Conservation (phyloP, 2,329 filamentous ascomycete genomes). For the Colletotrichum sp. region DNA sequence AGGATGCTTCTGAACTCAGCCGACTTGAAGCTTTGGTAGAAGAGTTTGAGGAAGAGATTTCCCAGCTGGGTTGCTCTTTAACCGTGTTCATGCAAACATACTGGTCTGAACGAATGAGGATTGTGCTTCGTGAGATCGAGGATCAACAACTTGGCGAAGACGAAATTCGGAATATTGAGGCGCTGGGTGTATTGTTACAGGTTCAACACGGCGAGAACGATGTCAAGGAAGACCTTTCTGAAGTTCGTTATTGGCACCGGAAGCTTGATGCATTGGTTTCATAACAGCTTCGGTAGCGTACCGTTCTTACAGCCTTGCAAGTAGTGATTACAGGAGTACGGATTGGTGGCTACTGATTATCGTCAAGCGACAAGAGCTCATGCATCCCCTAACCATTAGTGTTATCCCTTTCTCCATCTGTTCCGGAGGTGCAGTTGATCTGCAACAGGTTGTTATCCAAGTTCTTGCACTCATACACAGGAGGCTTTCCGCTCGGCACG, state of each 20-base stretch:
- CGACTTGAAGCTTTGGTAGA: too few species aligned
- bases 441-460: slow-evolving; percentile 24
- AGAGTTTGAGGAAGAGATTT: not conserved
- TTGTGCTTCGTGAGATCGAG: not conserved
- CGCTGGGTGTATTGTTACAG: not conserved
- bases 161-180: not conserved
- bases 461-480: slow-evolving; percentile 49
- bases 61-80: not conserved
- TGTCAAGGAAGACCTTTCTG: not conserved
- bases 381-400: too few species aligned
- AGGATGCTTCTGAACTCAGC: too few species aligned
- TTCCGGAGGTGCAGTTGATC: not conserved
- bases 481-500: slow-evolving; percentile 48
- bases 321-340: not conserved
- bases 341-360: not conserved
- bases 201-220: not conserved
- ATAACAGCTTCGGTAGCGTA: not conserved
- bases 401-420: not conserved
- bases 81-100: not conserved
- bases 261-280: not conserved
- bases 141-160: not conserved
- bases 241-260: not conserved
- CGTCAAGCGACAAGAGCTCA: not conserved
- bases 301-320: too few species aligned
- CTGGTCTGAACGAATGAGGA: not conserved